Percentiles rank a stretch among this genome's conserved stretches.
Conservation (phyloP, 495 filamentous ascomycete species). For the Trichoderma reesei region DNA sequence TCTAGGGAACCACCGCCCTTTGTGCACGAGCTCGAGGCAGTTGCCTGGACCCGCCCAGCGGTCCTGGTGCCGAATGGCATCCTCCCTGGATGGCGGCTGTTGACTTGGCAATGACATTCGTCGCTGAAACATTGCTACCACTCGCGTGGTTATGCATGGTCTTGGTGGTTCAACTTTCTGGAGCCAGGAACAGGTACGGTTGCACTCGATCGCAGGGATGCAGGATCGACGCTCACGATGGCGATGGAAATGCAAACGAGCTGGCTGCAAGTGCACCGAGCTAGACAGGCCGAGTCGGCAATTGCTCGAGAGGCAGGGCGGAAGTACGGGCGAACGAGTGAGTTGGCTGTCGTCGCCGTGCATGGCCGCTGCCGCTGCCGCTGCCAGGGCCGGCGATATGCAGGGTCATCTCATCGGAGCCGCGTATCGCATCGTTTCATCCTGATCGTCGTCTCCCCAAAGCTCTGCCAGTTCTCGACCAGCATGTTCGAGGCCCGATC, state of each 20-base stretch:
- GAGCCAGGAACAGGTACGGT: neutral
- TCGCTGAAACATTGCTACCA: neutral
- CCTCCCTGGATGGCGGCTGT: neutral
- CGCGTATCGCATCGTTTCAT: neutral
- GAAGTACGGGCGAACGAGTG: neutral
- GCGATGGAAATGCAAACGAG: neutral
- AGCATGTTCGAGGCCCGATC: neutral
- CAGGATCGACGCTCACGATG: neutral
- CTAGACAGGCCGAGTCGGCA: neutral
- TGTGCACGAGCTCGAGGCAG: neutral
- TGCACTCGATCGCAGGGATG: neutral
- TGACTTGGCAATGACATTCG: constrained; percentile 8
- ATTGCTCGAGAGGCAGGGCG: neutral
- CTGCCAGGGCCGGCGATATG: no score
- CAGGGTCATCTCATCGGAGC: neutral
- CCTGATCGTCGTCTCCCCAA: neutral
- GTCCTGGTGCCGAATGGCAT: neutral
- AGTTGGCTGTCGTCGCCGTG: neutral
- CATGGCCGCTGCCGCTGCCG: neutral
- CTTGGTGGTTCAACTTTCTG: neutral
- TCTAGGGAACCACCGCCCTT: neutral
- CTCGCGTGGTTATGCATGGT: neutral
- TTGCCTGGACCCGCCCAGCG: neutral
- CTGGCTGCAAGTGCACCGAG: neutral
- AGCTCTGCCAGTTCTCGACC: neutral